Conservation (phyloP, 2,329 filamentous ascomycete genomes). For the Cryphonectria naterciae region DNA sequence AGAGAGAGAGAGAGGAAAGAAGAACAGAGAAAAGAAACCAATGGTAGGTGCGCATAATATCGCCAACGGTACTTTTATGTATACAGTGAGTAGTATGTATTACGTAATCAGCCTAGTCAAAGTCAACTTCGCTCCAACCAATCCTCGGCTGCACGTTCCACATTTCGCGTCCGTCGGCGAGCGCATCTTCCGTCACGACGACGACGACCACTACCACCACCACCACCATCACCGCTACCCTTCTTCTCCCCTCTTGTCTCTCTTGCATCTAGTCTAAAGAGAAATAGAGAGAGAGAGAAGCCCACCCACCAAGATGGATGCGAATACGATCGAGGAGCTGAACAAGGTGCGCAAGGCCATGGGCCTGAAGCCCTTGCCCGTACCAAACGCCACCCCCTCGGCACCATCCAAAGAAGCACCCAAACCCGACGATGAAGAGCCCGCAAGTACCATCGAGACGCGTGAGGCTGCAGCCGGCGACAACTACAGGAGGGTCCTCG, state of each 20-base stretch:
- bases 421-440: conserved; percentile 67
- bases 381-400: conserved; percentile 64
- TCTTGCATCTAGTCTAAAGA: not conserved
- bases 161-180: not conserved
- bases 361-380: conserved; percentile 86
- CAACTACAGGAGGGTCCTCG: conserved; percentile 69
- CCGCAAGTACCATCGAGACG: conserved; percentile 81
- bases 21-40: conserved; percentile 40
- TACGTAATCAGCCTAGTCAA: not conserved
- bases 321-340: conserved; percentile 85
- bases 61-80: not conserved
- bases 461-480: conserved; percentile 73
- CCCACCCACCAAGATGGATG: conserved; percentile 54
- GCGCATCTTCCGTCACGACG: not conserved
- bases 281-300: not conserved
- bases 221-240: not conserved
- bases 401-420: conserved; percentile 42
- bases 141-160: not conserved
- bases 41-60: not conserved
- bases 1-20: conserved; percentile 40
- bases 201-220: not conserved
- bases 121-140: not conserved
- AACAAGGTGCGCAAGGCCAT: conserved; percentile 89
- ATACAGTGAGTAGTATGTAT: not conserved
- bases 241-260: not conserved